Base-by-base conservation (phyloP, 176 grass and related monocot genomes). In the Luzula sylvatica region DNA sequence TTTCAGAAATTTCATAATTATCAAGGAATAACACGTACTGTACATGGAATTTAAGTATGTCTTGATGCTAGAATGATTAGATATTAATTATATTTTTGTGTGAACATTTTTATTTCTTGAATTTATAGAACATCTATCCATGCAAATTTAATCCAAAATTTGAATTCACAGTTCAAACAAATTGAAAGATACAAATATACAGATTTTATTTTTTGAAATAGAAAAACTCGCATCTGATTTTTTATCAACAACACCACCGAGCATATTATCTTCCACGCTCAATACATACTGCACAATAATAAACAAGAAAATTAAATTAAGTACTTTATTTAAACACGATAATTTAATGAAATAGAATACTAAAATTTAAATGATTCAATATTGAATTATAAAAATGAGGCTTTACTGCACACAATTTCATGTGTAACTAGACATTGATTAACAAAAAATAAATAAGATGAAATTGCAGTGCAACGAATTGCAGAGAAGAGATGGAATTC, bases 201-300 rank as follows among this genome's bases (percentile, higher is more conserved):
- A 21, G 29, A 32, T 50, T 28, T 30, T 63, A 21, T 63, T 72
- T n/a, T 12, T 63, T n/a, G 65, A 64, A 18, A 7, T 14, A 60
- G 52, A 67, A 41, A 22, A 57, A 90, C 86, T 92, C 79, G 87
- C 93, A 56, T 92, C 86, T 75, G 78, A 73, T 67, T 76, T 98
- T 47, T 58, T 80, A 74, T 92, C 86, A 42, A 92, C 81, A 58
- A 92, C 82, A 72, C 82, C 50, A 23, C 86, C 81, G 69, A 92
- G 78, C 77, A 92, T 65, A 26, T 58, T 66, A 78, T 92, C 82
- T 65, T 77, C 86, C 25, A 72, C 65, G 8, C 50, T 80, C 63
- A 78, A 78, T 61, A 69, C 26, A 78, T 98, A 98, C 86, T 92
- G 78, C 61, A n/a, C n/a, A n/a, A 66, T 11, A 57, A 67, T 20